Base-by-base conservation (phyloP, 768 basidiomycete genomes). In the Mycena indigotica region DNA sequence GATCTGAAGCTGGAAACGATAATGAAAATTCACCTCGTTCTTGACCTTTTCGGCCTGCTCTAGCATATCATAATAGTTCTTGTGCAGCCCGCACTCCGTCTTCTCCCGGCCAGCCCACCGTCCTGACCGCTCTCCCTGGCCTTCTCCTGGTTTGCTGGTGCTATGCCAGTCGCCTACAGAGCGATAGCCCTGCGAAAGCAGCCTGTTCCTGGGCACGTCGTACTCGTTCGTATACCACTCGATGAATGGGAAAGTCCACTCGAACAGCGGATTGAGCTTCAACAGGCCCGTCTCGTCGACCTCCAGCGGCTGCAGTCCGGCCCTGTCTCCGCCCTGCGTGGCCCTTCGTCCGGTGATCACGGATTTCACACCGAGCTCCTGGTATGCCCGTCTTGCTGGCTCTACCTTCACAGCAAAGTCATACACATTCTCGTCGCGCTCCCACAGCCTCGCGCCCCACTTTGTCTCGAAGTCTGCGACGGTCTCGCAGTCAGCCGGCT, bases 151-250 rank as follows among this genome's bases (percentile, higher is more conserved):
- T 71, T 84, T 84, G n/a, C 71, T 72, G 0, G 97, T 99, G 60
- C 93, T 95, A 74, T 99, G 97, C 91, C 95, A 96, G 73, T 99
- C 97, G 3, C 97, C 97, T 61, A 99, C 86, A 68, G 92, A 94
- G 65, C 87, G 89, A 77, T 98, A 99, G 3, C 97, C 97, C 69
- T 93, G 85, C 58, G 85, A 85, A 38, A 99, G 82, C 4, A 99
- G 80, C 58, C 82, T 84, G 77, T 99, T 98, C 59, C 85, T 84
- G 2, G 95, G 95, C 1, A 98, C 95, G 44, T 84, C 74, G 73
- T 98, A 84, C 58, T 83, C 79, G 40, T 84, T 84, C 60, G 96
- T 80, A 71, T 98, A 95, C 71, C 84, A 87, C 60, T 97, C 88
- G 17, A 98, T 91, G 38, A 91, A 72, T 6, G 76, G 70, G 72